Conservation (phyloP, 345 rosid genomes). For the Heritiera littoralis region DNA sequence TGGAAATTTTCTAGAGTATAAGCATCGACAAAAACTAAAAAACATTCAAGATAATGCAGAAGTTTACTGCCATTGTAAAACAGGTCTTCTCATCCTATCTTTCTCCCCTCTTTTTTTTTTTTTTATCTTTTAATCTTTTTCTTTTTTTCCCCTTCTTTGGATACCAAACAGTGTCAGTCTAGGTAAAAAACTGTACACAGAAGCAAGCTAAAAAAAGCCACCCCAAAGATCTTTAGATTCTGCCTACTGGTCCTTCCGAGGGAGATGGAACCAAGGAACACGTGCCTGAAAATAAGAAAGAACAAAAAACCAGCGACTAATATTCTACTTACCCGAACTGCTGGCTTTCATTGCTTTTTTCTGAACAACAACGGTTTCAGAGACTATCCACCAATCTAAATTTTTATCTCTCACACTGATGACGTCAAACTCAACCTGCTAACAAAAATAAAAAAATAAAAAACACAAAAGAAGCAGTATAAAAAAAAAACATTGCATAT, state of each 20-base stretch:
- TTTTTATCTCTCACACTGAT: slow-evolving; percentile 26
- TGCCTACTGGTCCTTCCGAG: slow-evolving; percentile 3
- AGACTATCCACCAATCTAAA: not conserved
- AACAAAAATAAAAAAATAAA: slow-evolving; percentile 16
- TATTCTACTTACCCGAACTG: slow-evolving; percentile 53
- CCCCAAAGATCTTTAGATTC: not conserved
- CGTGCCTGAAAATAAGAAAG: slow-evolving; percentile 49
- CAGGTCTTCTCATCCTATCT: not conserved
- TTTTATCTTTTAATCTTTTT: not conserved
- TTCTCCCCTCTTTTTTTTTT: not conserved
- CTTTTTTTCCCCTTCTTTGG: not conserved
- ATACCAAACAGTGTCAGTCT: not conserved
- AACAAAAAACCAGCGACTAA: slow-evolving; percentile 58
- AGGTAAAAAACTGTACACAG: not conserved
- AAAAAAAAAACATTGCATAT: slow-evolving; percentile 28
- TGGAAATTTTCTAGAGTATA: no score
- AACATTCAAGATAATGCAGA: not conserved
- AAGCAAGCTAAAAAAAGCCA: not conserved
- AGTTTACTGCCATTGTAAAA: not conserved
- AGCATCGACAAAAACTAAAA: not conserved
- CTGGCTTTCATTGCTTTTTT: slow-evolving; percentile 50
- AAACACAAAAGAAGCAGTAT: slow-evolving; percentile 25
- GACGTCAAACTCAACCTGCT: slow-evolving; percentile 49
- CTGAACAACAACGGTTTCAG: slow-evolving; percentile 1
- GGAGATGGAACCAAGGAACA: slow-evolving; percentile 13